A percentile compares a stretch with the other conserved stretches of the same genome.
Conservation (phyloP, 805 yeast genomes). For the Metschnikowia santaceciliae region DNA sequence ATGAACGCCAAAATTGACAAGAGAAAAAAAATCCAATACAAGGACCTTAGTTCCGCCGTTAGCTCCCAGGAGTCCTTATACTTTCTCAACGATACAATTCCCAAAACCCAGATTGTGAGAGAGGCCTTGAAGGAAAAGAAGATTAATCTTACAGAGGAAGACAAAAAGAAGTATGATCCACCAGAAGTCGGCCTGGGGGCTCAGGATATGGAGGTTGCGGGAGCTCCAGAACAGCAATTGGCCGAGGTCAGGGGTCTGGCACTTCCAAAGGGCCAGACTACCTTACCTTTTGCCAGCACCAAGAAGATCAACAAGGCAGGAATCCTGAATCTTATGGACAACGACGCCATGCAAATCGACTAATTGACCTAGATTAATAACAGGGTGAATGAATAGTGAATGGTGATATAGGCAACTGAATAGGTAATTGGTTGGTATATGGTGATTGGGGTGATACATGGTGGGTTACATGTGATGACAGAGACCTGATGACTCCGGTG, state of each 20-base stretch:
- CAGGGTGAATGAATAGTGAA: too few species aligned
- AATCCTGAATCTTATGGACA: constrained; percentile 30
- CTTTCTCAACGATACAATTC: constrained; percentile 65
- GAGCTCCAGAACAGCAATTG: background rate
- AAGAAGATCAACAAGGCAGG: constrained; percentile 29
- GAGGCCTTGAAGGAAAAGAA: constrained; percentile 43
- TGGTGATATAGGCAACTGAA: too few species aligned
- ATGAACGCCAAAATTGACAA: constrained; percentile 60
- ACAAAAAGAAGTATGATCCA: constrained; percentile 7
- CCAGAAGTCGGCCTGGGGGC: constrained; percentile 7
- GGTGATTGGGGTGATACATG: too few species aligned
- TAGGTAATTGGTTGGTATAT: too few species aligned
- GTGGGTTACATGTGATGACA: too few species aligned
- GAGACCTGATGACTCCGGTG: too few species aligned
- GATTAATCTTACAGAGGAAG: constrained; percentile 22
- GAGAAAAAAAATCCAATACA: constrained; percentile 65
- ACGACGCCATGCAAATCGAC: constrained; percentile 14
- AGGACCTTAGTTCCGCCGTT: constrained; percentile 67
- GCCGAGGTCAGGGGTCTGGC: background rate
- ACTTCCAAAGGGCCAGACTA: constrained; percentile 41
- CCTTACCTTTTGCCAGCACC: constrained; percentile 24
- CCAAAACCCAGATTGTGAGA: constrained; percentile 51
- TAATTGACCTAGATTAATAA: background rate
- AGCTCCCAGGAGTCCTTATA: constrained; percentile 53
- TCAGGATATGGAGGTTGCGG: constrained; percentile 5